Base-by-base conservation (phyloP, 1,139 yeast genomes). In the Tardiomyces blankii region DNA sequence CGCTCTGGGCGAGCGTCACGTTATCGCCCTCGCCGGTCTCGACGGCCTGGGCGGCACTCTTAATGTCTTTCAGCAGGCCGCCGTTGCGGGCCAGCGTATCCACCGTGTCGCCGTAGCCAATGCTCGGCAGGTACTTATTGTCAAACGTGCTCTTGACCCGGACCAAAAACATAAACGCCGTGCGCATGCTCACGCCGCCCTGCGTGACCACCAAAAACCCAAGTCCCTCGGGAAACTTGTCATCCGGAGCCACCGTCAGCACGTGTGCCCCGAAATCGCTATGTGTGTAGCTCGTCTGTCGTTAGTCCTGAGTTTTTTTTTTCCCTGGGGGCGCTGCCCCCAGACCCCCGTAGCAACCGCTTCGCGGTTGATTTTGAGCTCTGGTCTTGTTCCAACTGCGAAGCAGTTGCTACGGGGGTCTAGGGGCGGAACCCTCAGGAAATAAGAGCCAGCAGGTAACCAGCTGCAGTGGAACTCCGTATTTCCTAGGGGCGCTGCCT, bases 261-360 rank as follows among this genome's bases (percentile, higher is more conserved):
- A 62, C 63, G 49, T 65, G 69, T 18, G 63, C 61, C 18, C 60
- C 55, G 44, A 59, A 51, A 40, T 58, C 56, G 42, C 63, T 65
- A 47, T 65, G 65, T 38, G 61, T 51, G 50, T 57, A 61, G 27
- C 63, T 62, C 51, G 58, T 54, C 57, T 59, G 25, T 4, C 4
- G 25, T 21, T 21, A 21, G 25, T n/a, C n/a, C n/a, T n/a, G n/a
- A n/a, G n/a, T n/a, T n/a, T n/a, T n/a, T n/a, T n/a, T n/a, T n/a
- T n/a, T n/a, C n/a, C n/a, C n/a, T n/a, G n/a, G n/a, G n/a, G n/a
- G n/a, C n/a, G n/a, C n/a, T n/a, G n/a, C n/a, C n/a, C n/a, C n/a
- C n/a, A n/a, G n/a, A n/a, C n/a, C n/a, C n/a, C n/a, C n/a, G n/a
- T n/a, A n/a, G n/a, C n/a, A n/a, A n/a, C n/a, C n/a, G n/a, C n/a